These are phyloP conservation scores for Teunomyces gatunensis DNA, from an alignment of 805 yeast genomes.

Conservation along the genomic window DNA sequence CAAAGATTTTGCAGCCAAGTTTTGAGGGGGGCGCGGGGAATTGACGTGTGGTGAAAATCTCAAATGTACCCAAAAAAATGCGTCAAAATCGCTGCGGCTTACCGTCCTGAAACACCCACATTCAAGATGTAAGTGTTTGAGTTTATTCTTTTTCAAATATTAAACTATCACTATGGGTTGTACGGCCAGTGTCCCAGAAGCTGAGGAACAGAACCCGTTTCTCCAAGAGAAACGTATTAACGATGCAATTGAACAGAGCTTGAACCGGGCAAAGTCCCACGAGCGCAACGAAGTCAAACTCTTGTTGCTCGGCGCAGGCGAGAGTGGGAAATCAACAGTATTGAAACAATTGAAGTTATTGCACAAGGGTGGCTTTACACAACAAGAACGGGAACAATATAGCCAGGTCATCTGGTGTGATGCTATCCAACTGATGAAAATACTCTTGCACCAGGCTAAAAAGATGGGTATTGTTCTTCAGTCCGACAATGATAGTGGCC, in stretches of 20 bases:
- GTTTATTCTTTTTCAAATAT: background rate
- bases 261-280: slow-evolving; percentile 49
- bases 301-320: slow-evolving; percentile 89
- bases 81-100: slow-evolving; percentile 18
- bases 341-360: slow-evolving; percentile 81
- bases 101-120: slow-evolving; percentile 2
- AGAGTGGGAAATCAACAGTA: slow-evolving; percentile 91
- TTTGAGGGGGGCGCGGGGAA: too few species aligned
- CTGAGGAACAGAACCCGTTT: slow-evolving; percentile 51
- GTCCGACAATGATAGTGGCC: slow-evolving; percentile 51
- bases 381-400: slow-evolving; percentile 76
- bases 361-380: slow-evolving; percentile 82
- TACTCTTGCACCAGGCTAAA: slow-evolving; percentile 70
- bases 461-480: slow-evolving; percentile 60
- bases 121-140: background rate
- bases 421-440: slow-evolving; percentile 78
- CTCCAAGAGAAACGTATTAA: slow-evolving; percentile 53
- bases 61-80: slow-evolving; percentile 7
- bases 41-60: too few species aligned
- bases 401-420: slow-evolving; percentile 91
- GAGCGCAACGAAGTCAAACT: slow-evolving; percentile 65
- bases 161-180: slow-evolving; percentile 59
- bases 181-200: slow-evolving; percentile 47
- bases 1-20: background rate
- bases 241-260: slow-evolving; percentile 62